phyloP scores from a whole-genome alignment of 2,329 filamentous ascomycete genomes.

The Leptoxyphium fumago region DNA sequence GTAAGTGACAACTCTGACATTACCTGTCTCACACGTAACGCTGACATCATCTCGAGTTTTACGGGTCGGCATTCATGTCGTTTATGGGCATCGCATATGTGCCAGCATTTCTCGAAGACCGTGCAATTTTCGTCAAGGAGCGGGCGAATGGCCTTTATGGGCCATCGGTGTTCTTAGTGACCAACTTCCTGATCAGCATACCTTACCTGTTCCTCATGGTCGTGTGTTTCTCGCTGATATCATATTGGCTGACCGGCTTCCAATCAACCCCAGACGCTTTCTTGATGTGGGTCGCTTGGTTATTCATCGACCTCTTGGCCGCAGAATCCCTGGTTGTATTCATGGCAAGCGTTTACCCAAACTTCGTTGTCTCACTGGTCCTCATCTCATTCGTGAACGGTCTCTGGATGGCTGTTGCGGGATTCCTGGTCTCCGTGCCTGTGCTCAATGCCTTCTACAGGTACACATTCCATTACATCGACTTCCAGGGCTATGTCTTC shows the following conservation, averaged over 20 bases:
- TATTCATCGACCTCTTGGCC: conserved; percentile 69
- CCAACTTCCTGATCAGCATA: conserved; percentile 68
- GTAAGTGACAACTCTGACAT: conserved; percentile 6
- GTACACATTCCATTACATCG: conserved; percentile 75
- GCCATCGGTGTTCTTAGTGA: conserved; percentile 51
- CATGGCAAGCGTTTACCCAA: conserved; percentile 54
- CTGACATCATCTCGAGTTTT: conserved; percentile 20
- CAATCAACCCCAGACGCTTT: conserved; percentile 49
- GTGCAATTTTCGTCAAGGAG: conserved; percentile 56
- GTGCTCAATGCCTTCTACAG: conserved; percentile 69
- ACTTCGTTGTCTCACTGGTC: conserved; percentile 64
- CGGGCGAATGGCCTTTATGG: conserved; percentile 67
- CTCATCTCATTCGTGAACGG: conserved; percentile 72
- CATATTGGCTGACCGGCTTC: conserved; percentile 70
- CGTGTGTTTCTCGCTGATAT: conserved; percentile 56
- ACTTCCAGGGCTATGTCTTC: conserved; percentile 74
- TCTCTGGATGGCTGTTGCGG: conserved; percentile 72
- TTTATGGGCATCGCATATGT: conserved; percentile 58
- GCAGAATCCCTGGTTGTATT: conserved; percentile 71
- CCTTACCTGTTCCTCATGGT: conserved; percentile 68
- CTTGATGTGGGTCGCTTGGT: conserved; percentile 66
- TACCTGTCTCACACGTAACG: neutral
- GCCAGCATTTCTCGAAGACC: conserved; percentile 66
- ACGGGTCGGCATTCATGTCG: conserved; percentile 33
- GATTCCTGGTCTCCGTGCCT: conserved; percentile 59